Base-by-base conservation (phyloP, 2,329 filamentous ascomycete species). In the Diplodia scrobiculata region DNA sequence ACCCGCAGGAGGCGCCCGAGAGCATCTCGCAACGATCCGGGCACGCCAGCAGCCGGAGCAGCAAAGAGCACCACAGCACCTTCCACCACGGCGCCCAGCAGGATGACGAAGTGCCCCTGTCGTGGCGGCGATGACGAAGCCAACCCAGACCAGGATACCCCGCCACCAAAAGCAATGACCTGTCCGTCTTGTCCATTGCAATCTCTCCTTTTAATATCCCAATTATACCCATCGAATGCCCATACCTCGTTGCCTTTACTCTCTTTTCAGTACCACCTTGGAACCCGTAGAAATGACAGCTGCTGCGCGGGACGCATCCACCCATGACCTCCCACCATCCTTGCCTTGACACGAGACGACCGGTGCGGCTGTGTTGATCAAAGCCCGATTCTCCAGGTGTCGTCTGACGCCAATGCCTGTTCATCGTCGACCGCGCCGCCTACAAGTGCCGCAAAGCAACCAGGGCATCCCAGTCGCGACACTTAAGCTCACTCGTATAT, bases 61-160 rank as follows among this genome's bases (percentile, higher is more conserved):
- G 60, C 60, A 63, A 63, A 25, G 60, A 63, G 21, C 60, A 63
- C 25, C 7, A 10, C 17, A 34, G 5, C 17, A 34, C 52, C 5
- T 48, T 19, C 32, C 13, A 32, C 29, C 29, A n/a, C 10, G 13
- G 21, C 2, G 9, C 38, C n/a, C 59, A 11, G 3, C 58, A 48
- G 14, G 60, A 63, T 7, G 60, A 63, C 29, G 60, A 63, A 13
- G 34, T 50, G 6, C 60, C 60, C 5, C 27, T 63, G 32, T 52
- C 48, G n/a, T 63, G 59, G 59, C 32, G 51, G 21, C 17, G 48
- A 34, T 14, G 60, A 36, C 9, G 25, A 47, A 59, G 1, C 6
- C 25, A 47, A n/a, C 5, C 55, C 21, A 47, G 21, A 47, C 11
- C n/a, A 34, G 41, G 55, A 59, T 60, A 60, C 55, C 55, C 55